A percentile compares a stretch with the other conserved stretches of the same genome.
phyloP scores from a whole-genome alignment of 1,284 basidiomycete genomes.

The Microbotryum scabiosae region DNA sequence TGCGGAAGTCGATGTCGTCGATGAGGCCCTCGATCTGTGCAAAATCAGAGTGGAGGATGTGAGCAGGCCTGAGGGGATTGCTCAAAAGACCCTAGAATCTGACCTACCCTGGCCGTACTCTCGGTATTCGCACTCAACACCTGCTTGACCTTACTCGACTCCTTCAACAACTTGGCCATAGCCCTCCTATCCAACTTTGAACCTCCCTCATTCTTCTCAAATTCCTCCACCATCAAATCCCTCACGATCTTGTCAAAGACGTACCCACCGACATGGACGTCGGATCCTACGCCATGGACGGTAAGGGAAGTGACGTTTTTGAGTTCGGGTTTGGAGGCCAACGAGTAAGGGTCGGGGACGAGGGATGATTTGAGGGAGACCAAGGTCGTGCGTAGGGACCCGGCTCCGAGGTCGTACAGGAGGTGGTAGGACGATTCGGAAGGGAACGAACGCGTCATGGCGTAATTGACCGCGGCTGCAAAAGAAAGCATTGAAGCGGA shows the following conservation, averaged over 20 bases:
- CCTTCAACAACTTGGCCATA: constrained; percentile 88
- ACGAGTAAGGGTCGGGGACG: constrained; percentile 35
- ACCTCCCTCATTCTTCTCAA: constrained; percentile 50
- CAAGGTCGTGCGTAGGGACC: constrained; percentile 76
- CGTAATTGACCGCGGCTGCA: constrained; percentile 79
- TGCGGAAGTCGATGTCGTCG: constrained; percentile 82
- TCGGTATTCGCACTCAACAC: constrained; percentile 90
- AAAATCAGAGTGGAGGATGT: constrained; percentile 4
- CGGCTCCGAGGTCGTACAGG: constrained; percentile 89
- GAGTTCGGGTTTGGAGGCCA: constrained; percentile 38
- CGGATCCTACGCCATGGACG: constrained; percentile 70
- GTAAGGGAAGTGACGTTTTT: constrained; percentile 63
- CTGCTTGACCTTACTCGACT: constrained; percentile 82
- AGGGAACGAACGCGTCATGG: constrained; percentile 84
- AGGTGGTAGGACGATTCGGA: constrained; percentile 56
- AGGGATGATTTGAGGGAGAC: constrained; percentile 63
- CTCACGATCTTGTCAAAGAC: constrained; percentile 75
- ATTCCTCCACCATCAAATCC: constrained; percentile 64
- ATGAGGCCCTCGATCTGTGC: constrained; percentile 72
- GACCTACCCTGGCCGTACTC: constrained; percentile 57
- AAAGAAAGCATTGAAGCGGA: no score
- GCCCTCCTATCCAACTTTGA: constrained; percentile 59
- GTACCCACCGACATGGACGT: constrained; percentile 66
- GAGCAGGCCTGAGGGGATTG: not conserved
- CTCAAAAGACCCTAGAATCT: constrained; percentile 10